Base-by-base conservation (phyloP, 2,329 filamentous ascomycete species). In the Diaporthe sp. region DNA sequence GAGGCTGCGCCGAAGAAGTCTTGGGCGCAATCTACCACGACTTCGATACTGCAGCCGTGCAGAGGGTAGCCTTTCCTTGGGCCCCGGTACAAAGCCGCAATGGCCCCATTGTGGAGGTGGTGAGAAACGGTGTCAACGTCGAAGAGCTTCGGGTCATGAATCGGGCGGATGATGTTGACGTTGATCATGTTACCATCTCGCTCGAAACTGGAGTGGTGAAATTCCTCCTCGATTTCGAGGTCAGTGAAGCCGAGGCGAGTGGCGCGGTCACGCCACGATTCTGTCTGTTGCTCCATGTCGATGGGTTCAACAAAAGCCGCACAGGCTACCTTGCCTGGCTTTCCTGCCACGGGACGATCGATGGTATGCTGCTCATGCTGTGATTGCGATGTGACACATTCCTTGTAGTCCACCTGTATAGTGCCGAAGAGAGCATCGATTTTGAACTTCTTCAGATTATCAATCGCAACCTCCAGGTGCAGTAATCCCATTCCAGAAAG, bases 401-500 rank as follows among this genome's bases (percentile, higher is more conserved):
- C 97, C 73, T 97, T 93, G 84, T 98, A 99, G 79, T 97, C 95
- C 76, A 99, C 98, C 80, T 98, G 94, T 77, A 99, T 98, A 72
- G 92, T 93, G 17, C 96, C 96, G 87, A 98, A 98, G 86, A 92
- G 77, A 88, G 95, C 89, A 91, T 98, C 83, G 88, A 89, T 95
- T 82, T 97, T 98, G 85, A 98, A 93, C 71, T 95, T 94, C 78
- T 97, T 92, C 13, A 99, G 90, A 58, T 96, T 91, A 83, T 98
- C 95, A 68, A 95, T 88, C 0, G 96, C 96, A 67, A 99, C 97
- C 80, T 99, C 97, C 0, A 99, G 89, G 83, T 99, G 97, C 39
- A 99, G 89, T 80, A 98, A 95, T 10, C 97, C 97, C 97, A 99
- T 98, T 5, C 97, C 97, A 72, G 96, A 96, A 0, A 99, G 89